phyloP scores from a whole-genome alignment of 208 protist genomes.

The Acanthamoeba culbertsoni region DNA sequence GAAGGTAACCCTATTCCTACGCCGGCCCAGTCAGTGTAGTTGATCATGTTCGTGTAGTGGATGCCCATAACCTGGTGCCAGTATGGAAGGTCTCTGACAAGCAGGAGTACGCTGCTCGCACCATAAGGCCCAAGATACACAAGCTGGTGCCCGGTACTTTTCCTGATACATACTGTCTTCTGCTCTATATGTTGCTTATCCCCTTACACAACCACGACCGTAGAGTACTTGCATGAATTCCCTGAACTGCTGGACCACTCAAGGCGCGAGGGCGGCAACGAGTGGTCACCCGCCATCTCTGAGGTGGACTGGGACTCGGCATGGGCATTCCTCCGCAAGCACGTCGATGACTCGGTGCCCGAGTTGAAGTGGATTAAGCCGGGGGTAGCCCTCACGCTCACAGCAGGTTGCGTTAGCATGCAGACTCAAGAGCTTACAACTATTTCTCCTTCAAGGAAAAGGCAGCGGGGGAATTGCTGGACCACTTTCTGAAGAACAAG shows the following conservation, averaged over 20 bases:
- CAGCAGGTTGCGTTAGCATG: background rate
- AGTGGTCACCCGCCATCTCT: background rate
- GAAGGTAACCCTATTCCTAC: background rate
- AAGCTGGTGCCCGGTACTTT: background rate
- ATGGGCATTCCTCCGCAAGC: background rate
- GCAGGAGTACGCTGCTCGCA: constrained; percentile 72
- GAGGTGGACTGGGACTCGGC: background rate
- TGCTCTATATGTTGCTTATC: too few species aligned
- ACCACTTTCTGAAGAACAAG: background rate
- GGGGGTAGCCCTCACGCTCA: background rate
- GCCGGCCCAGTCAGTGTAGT: background rate
- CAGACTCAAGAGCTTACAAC: background rate
- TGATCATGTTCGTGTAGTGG: constrained; percentile 32
- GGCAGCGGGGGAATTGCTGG: background rate
- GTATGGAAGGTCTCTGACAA: constrained; percentile 68
- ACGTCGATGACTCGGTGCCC: background rate
- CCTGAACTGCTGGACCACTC: background rate
- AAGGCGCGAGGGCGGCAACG: background rate
- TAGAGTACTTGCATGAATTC: constrained; percentile 3
- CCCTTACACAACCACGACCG: too few species aligned
- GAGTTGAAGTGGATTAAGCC: background rate
- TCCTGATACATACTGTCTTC: background rate
- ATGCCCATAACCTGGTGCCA: constrained; percentile 72
- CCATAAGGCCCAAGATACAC: constrained; percentile 68
- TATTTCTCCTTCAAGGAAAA: too few species aligned